Evolutionary conservation across 2,329 filamentous ascomycete genomes (phyloP).

Genomic region (Cladophialophora carrionii): DNA sequence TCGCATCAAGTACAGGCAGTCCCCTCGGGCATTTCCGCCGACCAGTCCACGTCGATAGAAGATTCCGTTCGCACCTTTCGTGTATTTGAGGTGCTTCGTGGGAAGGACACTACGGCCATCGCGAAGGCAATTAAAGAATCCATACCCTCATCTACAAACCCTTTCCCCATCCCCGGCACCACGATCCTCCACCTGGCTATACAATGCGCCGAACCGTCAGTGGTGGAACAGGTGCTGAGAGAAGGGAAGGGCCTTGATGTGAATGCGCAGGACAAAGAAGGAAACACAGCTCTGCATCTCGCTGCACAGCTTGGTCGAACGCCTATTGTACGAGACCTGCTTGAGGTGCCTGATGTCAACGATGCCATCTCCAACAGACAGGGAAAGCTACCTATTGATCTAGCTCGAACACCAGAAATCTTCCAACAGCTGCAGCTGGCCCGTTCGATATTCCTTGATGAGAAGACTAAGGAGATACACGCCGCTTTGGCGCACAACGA

Average conservation of each 20-base stretch:
- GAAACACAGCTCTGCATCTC: conserved; percentile 89
- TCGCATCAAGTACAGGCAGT: conserved; percentile 38
- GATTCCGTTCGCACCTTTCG: conserved; percentile 94
- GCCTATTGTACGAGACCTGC: conserved; percentile 77
- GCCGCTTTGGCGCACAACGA: conserved; percentile 71
- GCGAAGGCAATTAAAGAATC: conserved; percentile 74
- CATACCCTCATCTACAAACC: conserved; percentile 53
- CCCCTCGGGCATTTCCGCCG: conserved; percentile 42
- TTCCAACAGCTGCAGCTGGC: conserved; percentile 93
- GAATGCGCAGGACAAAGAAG: conserved; percentile 88
- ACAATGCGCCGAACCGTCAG: conserved; percentile 88
- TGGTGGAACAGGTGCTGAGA: conserved; percentile 93
- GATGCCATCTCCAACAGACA: conserved; percentile 84
- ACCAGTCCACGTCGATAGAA: conserved; percentile 66
- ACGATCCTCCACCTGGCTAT: conserved; percentile 91
- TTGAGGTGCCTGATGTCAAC: conserved; percentile 82
- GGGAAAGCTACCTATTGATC: conserved; percentile 81
- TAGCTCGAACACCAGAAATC: conserved; percentile 89
- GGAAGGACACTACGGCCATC: conserved; percentile 87
- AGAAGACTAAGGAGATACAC: conserved; percentile 82
- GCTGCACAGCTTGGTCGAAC: conserved; percentile 81
- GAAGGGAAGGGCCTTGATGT: conserved; percentile 73
- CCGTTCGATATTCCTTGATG: conserved; percentile 85
- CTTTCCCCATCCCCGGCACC: conserved; percentile 63
- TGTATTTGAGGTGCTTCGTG: conserved; percentile 88